phyloP scores from a whole-genome alignment of 2,329 filamentous ascomycete genomes.

The Fusarium keratoplasticum region DNA sequence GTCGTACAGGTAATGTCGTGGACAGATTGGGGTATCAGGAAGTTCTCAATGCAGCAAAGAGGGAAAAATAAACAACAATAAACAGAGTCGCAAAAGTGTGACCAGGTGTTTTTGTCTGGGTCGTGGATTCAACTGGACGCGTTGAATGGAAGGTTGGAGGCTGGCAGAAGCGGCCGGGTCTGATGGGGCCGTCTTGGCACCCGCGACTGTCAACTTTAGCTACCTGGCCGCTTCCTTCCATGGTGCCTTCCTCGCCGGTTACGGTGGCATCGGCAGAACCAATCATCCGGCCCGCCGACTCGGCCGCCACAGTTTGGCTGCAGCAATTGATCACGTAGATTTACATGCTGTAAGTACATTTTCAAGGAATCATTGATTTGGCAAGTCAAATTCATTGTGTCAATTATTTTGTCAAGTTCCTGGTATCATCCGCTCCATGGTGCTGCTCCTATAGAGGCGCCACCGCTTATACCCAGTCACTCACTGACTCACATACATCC shows the following conservation, averaged over 20 bases:
- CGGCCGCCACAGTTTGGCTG: neutral
- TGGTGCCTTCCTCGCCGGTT: neutral
- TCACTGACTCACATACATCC: constrained; percentile 3
- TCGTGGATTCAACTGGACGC: constrained; percentile 22
- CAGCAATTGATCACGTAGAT: neutral
- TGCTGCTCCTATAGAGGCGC: neutral
- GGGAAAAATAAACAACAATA: constrained; percentile 21
- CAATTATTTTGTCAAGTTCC: neutral
- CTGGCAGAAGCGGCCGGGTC: neutral
- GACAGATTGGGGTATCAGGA: constrained; percentile 5
- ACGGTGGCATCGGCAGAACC: constrained; percentile 1
- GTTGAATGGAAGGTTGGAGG: constrained; percentile 27
- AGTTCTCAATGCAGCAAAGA: constrained; percentile 8
- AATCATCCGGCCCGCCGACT: neutral
- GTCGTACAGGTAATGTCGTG: constrained; percentile 7
- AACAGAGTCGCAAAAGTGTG: constrained; percentile 29
- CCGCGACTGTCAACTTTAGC: constrained; percentile 10
- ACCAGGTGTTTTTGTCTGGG: constrained; percentile 37
- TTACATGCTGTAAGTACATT: neutral
- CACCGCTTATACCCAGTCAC: neutral
- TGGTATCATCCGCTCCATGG: neutral
- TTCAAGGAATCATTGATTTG: neutral
- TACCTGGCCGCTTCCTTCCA: neutral
- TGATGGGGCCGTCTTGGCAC: constrained; percentile 14
- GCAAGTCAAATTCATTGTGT: neutral